Conservation (phyloP, 169 alveolate genomes). For the Plasmodium fragile region DNA sequence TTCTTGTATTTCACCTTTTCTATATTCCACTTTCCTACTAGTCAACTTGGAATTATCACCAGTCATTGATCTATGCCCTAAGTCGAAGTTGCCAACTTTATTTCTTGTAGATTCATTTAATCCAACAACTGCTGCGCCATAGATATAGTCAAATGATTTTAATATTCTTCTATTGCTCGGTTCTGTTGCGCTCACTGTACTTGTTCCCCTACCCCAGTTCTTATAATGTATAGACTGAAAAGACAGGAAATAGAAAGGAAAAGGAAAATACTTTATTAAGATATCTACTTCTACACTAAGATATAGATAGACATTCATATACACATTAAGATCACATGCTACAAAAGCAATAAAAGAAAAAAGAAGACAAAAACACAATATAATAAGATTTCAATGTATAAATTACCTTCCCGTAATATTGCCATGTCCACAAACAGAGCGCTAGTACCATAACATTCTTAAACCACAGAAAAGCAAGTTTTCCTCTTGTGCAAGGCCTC, state of each 20-base stretch:
- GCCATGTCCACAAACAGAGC: background rate
- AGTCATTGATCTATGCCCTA: background rate
- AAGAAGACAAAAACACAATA: too few species aligned
- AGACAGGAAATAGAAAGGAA: background rate
- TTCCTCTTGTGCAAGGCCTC: background rate
- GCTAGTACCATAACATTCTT: background rate
- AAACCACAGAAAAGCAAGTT: background rate
- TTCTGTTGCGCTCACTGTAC: background rate
- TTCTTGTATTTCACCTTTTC: background rate
- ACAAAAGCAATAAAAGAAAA: background rate
- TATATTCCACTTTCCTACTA: background rate
- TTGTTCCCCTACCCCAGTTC: background rate
- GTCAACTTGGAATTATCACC: background rate
- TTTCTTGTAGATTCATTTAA: background rate
- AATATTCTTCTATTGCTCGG: background rate
- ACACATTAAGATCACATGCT: background rate
- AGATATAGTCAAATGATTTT: background rate
- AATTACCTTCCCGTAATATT: background rate
- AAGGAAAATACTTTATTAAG: background rate
- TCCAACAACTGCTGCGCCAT: background rate
- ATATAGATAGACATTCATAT: background rate
- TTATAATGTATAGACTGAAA: background rate
- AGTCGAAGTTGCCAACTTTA: background rate
- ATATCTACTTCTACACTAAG: background rate
- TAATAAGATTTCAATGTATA: background rate